These are phyloP conservation scores for Besnoitia besnoiti DNA, from an alignment of 169 alveolate genomes.

Conservation along the genomic window DNA sequence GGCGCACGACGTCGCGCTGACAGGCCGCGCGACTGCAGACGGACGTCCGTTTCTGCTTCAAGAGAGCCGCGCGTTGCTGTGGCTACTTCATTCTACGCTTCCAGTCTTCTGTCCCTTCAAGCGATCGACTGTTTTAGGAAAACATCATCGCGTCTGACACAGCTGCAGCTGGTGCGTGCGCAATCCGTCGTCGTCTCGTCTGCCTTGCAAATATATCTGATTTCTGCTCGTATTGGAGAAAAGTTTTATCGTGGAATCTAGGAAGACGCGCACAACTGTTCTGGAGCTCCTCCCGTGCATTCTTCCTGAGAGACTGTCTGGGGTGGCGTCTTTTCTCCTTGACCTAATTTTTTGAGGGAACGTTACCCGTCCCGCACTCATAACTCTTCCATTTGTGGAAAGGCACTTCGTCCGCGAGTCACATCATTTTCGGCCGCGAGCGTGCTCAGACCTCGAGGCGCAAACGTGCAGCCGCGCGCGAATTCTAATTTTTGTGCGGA, in stretches of 20 bases:
- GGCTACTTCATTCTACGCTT: too few species aligned
- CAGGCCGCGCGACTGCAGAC: not conserved
- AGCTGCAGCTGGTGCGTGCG: not conserved
- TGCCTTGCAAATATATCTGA: not conserved
- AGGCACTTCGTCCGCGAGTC: not conserved
- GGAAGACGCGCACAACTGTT: too few species aligned
- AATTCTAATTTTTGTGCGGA: too few species aligned
- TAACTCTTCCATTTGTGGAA: not conserved
- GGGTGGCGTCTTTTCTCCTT: not conserved
- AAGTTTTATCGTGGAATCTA: not conserved
- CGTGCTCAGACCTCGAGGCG: not conserved
- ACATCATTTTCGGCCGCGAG: not conserved
- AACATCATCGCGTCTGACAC: not conserved
- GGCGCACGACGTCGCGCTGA: too few species aligned
- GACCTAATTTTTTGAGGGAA: not conserved
- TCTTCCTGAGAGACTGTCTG: not conserved
- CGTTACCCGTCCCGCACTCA: not conserved
- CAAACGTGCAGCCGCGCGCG: too few species aligned
- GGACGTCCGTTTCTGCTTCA: not conserved
- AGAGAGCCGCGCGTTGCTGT: not conserved
- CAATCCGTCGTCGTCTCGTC: not conserved
- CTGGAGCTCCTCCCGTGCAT: not conserved
- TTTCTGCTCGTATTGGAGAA: not conserved
- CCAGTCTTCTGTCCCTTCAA: too few species aligned
- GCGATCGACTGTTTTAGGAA: not conserved